Evolutionary conservation across 139 green algal species (phyloP), one percentile per base, ranked within the genome.

Genomic region (Haematococcus sp.): DNA sequence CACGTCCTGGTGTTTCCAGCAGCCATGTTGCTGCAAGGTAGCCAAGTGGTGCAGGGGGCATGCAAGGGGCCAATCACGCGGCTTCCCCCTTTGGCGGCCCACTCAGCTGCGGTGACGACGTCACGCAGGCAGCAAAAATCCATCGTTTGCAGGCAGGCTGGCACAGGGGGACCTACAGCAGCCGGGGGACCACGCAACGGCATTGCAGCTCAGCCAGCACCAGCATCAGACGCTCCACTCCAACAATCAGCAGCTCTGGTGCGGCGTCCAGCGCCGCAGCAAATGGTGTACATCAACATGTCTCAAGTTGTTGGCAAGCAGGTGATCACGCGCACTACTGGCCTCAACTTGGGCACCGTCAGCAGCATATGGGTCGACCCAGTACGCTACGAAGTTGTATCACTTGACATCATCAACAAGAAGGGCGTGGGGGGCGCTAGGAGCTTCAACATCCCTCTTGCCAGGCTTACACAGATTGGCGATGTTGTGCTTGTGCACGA

Each of bases 401-500:
- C 80, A 0, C 68, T 95, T 16, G 89, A 94, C 79, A 80, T 95
- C 3, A 64, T 81, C 20, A 64, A 80, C 19, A 79, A 86, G 46
- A 83, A 77, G 32, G 51, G 71, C 63, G 54, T 76, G 4, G 73
- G 76, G 70, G 69, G 34, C 66, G 27, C 30, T 22, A 54, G 68
- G 17, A 56, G 65, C n/a, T 75, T 59, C 25, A 88, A 88, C 61
- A 67, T 95, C 2, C 76, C 77, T 3, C 79, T 95, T 30, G 54
- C 43, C 11, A 82, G 74, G 32, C 75, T 95, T 22, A 74, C 66
- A 3, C 74, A 95, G 76, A 89, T 94, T 49, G 87, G 88, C 46
- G 90, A 95, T 60, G 90, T 95, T 3, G 73, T 94, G 33, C 82
- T 95, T 31, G 88, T 95, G 28, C 83, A 94, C 59, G 84, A 95